These are phyloP conservation scores for Lyophyllum atratum DNA, from an alignment of 768 basidiomycete species.

Conservation along the genomic window DNA sequence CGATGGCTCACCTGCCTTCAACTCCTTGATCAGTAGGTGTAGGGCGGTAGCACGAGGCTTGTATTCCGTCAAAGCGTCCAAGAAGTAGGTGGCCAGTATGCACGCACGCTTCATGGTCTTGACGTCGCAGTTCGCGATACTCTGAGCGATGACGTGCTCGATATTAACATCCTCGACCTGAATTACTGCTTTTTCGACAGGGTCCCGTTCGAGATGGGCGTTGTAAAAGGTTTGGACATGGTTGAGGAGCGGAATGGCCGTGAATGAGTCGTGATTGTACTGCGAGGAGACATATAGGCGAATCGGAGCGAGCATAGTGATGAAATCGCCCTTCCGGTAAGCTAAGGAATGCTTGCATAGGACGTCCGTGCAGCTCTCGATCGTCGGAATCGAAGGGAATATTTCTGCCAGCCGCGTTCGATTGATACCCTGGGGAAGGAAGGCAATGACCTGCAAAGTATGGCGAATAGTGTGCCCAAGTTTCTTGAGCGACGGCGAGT, in stretches of 20 bases:
- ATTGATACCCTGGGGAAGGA: constrained; percentile 12
- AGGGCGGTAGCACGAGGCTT: constrained; percentile 7
- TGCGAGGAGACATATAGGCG: constrained; percentile 9
- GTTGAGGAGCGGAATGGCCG: neutral
- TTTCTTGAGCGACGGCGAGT: constrained; percentile 10
- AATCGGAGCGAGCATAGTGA: constrained; percentile 16
- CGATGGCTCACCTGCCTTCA: neutral
- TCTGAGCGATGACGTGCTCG: constrained; percentile 7
- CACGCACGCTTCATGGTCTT: neutral
- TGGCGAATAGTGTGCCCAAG: neutral
- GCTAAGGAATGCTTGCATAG: constrained; percentile 11
- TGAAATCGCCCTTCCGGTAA: constrained; percentile 7
- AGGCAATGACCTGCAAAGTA: constrained; percentile 8
- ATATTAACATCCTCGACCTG: constrained; percentile 7
- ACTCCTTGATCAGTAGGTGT: neutral
- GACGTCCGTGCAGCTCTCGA: neutral
- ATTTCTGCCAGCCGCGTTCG: neutral
- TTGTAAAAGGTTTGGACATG: constrained; percentile 1
- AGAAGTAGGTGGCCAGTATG: neutral
- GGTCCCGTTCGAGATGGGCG: neutral
- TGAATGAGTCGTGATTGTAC: neutral
- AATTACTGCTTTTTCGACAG: neutral
- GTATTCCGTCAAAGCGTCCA: neutral
- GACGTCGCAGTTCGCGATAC: neutral
- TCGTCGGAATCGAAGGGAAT: neutral